Conservation (phyloP, 805 yeast species). For the Saccharomyces paradoxus region DNA sequence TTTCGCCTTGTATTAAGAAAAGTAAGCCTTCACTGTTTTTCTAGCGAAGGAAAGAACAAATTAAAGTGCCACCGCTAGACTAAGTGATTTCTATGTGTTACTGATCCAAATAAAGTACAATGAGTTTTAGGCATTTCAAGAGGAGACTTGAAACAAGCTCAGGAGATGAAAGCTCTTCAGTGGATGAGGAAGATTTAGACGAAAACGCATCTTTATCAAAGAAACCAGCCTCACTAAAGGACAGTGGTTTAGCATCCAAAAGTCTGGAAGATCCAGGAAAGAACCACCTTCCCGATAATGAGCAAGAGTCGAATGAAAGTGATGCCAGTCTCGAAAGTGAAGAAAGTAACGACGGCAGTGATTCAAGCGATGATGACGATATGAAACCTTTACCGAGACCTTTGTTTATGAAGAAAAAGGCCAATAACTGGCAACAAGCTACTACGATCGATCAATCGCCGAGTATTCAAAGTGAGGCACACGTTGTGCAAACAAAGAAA, state of each 20-base stretch:
- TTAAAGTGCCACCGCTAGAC: not conserved
- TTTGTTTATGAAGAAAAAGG: not conserved
- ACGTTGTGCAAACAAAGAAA: not conserved
- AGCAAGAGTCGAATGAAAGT: not conserved
- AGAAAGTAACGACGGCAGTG: not conserved
- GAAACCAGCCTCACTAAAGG: not conserved
- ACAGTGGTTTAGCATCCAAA: not conserved
- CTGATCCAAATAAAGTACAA: not conserved
- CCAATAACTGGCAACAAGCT: not conserved
- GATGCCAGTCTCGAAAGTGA: not conserved
- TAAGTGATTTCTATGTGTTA: not conserved
- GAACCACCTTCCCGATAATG: not conserved
- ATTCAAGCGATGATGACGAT: not conserved
- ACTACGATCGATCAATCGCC: not conserved
- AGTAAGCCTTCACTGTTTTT: not conserved
- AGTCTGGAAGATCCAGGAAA: not conserved
- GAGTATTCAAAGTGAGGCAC: not conserved
- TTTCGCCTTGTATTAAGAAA: not conserved
- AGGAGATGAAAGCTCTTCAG: constrained; percentile 2
- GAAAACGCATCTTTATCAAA: not conserved
- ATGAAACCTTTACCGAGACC: not conserved
- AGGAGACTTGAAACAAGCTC: constrained; percentile 3
- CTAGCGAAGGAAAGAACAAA: too few species aligned
- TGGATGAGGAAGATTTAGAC: not conserved
- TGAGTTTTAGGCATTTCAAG: constrained; percentile 21